Conservation (phyloP, 352 stramenopile species). For the Pythium pyrilobum region DNA sequence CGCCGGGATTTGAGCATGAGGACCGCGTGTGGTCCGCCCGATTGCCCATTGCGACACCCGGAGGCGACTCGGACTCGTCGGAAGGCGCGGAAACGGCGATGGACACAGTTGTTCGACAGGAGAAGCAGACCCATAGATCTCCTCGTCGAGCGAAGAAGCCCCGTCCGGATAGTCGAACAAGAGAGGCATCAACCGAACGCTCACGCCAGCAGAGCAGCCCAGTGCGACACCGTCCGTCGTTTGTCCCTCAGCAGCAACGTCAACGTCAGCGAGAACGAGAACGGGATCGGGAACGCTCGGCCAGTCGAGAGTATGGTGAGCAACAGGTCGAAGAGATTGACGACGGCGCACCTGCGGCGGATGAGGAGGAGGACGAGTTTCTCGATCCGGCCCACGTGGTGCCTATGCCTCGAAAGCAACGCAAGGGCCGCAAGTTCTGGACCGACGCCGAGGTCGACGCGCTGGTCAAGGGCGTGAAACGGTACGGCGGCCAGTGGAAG, state of each 20-base stretch:
- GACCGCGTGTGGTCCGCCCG: constrained; percentile 23
- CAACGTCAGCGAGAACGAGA: neutral
- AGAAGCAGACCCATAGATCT: constrained; percentile 14
- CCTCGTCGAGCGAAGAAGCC: constrained; percentile 9
- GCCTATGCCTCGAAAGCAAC: neutral
- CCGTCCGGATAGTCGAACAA: too few species aligned
- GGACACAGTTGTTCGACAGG: constrained; percentile 17
- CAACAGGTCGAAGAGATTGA: constrained; percentile 13
- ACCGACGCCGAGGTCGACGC: constrained; percentile 46
- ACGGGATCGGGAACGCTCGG: neutral
- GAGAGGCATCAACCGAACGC: neutral
- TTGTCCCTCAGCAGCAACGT: neutral
- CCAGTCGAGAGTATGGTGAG: neutral
- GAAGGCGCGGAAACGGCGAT: constrained; percentile 17
- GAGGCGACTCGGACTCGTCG: constrained; percentile 10
- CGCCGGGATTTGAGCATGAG: constrained; percentile 8
- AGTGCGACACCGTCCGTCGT: neutral
- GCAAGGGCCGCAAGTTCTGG: constrained; percentile 35
- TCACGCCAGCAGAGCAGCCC: neutral
- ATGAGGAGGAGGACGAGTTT: constrained; percentile 14
- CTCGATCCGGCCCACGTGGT: constrained; percentile 6
- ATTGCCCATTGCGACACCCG: constrained; percentile 18
- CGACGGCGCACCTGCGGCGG: neutral
- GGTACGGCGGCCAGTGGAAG: constrained; percentile 50
- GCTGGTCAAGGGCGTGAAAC: constrained; percentile 47